Evolutionary conservation across 2,329 filamentous ascomycete genomes (phyloP).

Genomic region (Monosporascus cannonballus): DNA sequence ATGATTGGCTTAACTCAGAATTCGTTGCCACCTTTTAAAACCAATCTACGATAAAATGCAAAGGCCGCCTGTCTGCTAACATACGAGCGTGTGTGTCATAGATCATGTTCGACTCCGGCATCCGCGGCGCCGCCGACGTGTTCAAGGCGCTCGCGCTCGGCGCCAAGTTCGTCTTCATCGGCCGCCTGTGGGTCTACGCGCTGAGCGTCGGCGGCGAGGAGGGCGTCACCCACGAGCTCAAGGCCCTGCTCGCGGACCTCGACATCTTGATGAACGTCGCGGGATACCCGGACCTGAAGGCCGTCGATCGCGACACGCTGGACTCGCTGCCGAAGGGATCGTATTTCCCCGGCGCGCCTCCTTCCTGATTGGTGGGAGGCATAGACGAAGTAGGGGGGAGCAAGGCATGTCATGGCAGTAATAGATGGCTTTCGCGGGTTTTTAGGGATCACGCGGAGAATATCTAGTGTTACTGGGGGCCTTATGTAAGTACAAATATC

Average conservation of each 20-base stretch:
- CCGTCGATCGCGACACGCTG: slow-evolving; percentile 40
- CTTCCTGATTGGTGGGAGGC: neutral
- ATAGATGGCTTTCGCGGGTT: neutral
- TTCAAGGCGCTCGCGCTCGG: slow-evolving; percentile 57
- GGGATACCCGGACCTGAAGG: slow-evolving; percentile 45
- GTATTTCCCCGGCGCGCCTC: slow-evolving; percentile 19
- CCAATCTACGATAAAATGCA: too few relatives aligned
- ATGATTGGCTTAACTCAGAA: too few relatives aligned
- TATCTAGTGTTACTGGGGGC: too few relatives aligned
- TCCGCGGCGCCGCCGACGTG: slow-evolving; percentile 50
- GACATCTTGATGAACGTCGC: slow-evolving; percentile 57
- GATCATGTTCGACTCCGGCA: slow-evolving; percentile 56
- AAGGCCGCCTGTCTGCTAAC: too few relatives aligned
- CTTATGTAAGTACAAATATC: too few relatives aligned
- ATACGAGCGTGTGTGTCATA: slow-evolving; percentile 30
- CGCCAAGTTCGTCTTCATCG: slow-evolving; percentile 57
- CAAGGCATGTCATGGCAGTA: neutral
- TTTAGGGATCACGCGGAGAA: neutral
- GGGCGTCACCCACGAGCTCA: slow-evolving; percentile 57
- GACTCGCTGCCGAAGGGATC: slow-evolving; percentile 37
- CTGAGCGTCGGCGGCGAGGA: slow-evolving; percentile 54
- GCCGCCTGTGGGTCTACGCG: slow-evolving; percentile 55
- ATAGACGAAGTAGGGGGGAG: too few relatives aligned
- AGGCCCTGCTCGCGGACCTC: slow-evolving; percentile 53
- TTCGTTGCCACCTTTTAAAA: too few relatives aligned